Evolutionary conservation across 805 yeast genomes (phyloP), one percentile per base, ranked within the genome.

Genomic region (Kazachstania viticola): DNA sequence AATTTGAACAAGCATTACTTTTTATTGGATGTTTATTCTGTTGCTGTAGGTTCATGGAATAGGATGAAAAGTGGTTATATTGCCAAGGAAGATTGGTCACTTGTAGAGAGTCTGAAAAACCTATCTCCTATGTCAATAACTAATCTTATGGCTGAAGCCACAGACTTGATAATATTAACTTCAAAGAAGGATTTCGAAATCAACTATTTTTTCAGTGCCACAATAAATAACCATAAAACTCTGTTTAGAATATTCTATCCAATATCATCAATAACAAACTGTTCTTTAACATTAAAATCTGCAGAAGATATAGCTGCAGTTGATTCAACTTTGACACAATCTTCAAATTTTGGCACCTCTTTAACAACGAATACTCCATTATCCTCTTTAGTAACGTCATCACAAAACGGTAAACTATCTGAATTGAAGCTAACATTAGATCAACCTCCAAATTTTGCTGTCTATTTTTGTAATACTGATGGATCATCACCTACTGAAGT

Each of bases 21-120:
- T 46, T 71, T 78, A 37, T 67, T 79, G 18, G 85, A 80, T 45
- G 69, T 80, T 40, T 62, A 69, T 27, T 73, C 82, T 8, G 62
- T 80, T 8, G 70, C 79, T 0, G 87, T 80, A 17, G 91, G 91
- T 0, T 65, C 76, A 22, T 81, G 93, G 93, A 85, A 79, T 54
- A 60, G 93, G 42, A 68, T 78, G 39, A 75, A 75, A 48, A 67
- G 78, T 23, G 91, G 91, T 1, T 61, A 65, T 34, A 56, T 65
- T 25, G 43, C 46, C 33, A 57, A 30, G 39, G 56, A 51, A 16
- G 62, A 61, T 35, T 46, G 59, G 14, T 48, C 56, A 7, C 46
- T 51, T 21, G 55, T 77, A 16, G 60, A 61, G 31, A 64, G 60
- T 30, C 56, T 75, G 27, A 65, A 71, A 17, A 79, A 79, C 44